Conservation (phyloP, 768 basidiomycete genomes). For the Solioccasus polychromus region DNA sequence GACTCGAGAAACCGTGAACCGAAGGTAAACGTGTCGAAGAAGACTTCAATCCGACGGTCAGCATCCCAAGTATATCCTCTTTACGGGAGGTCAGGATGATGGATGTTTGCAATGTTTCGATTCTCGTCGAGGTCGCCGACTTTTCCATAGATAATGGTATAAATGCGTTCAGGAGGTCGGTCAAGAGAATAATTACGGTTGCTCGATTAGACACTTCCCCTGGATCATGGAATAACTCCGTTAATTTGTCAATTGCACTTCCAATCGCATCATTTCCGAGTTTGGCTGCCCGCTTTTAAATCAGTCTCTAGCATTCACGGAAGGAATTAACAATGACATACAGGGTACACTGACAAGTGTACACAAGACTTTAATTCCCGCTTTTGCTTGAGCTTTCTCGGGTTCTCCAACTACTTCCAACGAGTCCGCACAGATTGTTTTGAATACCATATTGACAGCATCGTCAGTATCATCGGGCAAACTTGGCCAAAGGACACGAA, state of each 20-base stretch:
- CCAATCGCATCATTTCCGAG: slow-evolving; percentile 66
- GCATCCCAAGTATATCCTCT: slow-evolving; percentile 69
- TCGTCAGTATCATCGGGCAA: slow-evolving; percentile 35
- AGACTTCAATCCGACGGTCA: slow-evolving; percentile 56
- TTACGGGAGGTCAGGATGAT: slow-evolving; percentile 57
- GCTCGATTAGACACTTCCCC: slow-evolving; percentile 66
- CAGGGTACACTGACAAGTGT: slow-evolving; percentile 76
- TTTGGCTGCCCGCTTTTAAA: slow-evolving; percentile 46
- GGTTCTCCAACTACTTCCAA: slow-evolving; percentile 79
- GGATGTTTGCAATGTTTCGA: slow-evolving; percentile 28
- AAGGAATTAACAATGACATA: slow-evolving; percentile 37
- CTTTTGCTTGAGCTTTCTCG: slow-evolving; percentile 89
- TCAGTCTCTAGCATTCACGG: background rate
- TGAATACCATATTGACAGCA: slow-evolving; percentile 54
- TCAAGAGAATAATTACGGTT: slow-evolving; percentile 62
- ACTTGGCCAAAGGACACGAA: slow-evolving; percentile 65
- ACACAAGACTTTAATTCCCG: slow-evolving; percentile 81
- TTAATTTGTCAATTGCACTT: slow-evolving; percentile 72
- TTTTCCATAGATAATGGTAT: background rate
- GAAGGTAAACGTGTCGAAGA: slow-evolving; percentile 54
- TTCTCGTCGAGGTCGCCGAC: slow-evolving; percentile 1
- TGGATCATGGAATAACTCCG: slow-evolving; percentile 69
- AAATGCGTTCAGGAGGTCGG: slow-evolving; percentile 57
- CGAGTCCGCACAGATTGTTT: slow-evolving; percentile 78
- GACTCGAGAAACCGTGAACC: slow-evolving; percentile 58